Evolutionary conservation across 73 alveolate genomes (phyloP), one percentile per base, ranked within the genome.

Genomic region (Paraurostyla sp.): DNA sequence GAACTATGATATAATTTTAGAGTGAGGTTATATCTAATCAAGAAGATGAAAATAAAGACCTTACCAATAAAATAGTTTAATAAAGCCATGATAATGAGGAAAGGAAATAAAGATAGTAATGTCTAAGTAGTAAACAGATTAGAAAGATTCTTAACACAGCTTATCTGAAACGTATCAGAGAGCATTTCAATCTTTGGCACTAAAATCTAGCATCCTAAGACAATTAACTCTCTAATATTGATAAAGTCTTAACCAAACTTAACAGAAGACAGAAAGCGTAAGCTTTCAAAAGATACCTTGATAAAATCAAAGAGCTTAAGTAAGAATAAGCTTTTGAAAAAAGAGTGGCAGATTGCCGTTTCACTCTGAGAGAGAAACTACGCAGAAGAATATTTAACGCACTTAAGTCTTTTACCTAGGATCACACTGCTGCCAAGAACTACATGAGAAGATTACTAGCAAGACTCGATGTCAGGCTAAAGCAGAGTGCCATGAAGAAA

Each of bases 241-340:
- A 78, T 16, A 51, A 33, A 29, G 63, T 78, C 9, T 22, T 54
- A 36, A 54, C 13, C 18, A 51, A 49, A 20, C 46, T 78, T 15
- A 52, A 78, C 25, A 50, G 78, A 78, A 78, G 89, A 78, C 15
- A 78, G 23, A 49, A 52, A 78, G 27, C 46, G n/a, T 13, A 43
- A 13, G 80, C 62, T 0, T 78, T 78, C 30, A 20, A 78, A 11
- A 54, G 65, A 78, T 78, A 43, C 20, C 9, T 2, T 0, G 45
- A 20, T 7, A 51, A 78, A 36, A 51, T 78, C 18, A 49, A 78
- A 22, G 65, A 52, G 46, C 11, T 51, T n/a, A 52, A 29, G 33
- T 35, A 45, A 23, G 46, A 73, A 30, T 7, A 45, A 73, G 6
- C 11, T 2, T 48, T n/a, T 45, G 71, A 73, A 3, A 73, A 20